These are phyloP conservation scores for Nitzschia sp. DNA, from an alignment of 108 stramenopile genomes.

Conservation along the genomic window DNA sequence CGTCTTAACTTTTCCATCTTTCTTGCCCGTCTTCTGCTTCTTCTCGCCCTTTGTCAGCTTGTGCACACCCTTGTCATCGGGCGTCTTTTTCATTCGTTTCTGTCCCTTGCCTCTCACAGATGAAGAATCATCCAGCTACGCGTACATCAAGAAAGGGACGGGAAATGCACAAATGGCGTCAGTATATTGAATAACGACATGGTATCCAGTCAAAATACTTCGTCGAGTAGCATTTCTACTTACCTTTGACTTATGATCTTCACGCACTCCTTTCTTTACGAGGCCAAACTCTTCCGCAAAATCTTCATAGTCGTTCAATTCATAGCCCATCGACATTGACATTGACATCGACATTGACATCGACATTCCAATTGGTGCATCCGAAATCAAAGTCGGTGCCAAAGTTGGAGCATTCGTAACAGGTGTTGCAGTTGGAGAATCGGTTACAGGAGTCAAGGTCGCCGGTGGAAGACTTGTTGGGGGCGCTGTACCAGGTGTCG, in stretches of 20 bases:
- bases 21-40: too few relatives aligned
- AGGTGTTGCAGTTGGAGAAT: not conserved
- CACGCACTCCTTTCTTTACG: not conserved
- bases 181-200: too few relatives aligned
- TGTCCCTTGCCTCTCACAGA: too few relatives aligned
- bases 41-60: too few relatives aligned
- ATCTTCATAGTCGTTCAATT: not conserved
- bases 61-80: too few relatives aligned
- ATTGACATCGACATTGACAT: conserved; percentile 38
- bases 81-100: too few relatives aligned
- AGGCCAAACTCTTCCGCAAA: conserved; percentile 1
- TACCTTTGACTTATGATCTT: conserved; percentile 1
- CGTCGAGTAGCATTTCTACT: too few relatives aligned
- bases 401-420: not conserved
- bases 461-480: not conserved
- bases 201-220: too few relatives aligned
- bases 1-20: too few relatives aligned
- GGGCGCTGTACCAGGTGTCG: not conserved
- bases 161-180: too few relatives aligned
- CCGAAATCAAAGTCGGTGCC: not conserved
- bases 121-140: too few relatives aligned
- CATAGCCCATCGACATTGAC: conserved; percentile 1
- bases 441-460: not conserved
- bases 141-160: too few relatives aligned
- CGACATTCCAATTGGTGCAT: not conserved